phyloP scores from a whole-genome alignment of 2,329 filamentous ascomycete species.

The Colletotrichum gloeosporioides region DNA sequence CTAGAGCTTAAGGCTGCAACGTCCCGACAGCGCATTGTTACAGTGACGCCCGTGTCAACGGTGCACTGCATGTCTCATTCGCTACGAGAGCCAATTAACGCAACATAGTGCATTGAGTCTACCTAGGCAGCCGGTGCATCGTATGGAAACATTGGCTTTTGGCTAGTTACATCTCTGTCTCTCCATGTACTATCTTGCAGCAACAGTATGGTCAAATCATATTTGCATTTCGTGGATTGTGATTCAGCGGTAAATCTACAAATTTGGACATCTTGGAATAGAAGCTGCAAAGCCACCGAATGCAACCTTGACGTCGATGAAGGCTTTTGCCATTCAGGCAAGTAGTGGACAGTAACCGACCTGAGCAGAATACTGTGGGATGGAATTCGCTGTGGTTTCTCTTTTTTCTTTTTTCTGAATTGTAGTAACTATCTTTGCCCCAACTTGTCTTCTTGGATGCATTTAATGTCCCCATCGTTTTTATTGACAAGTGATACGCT shows the following conservation, averaged over 20 bases:
- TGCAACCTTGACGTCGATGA: no score
- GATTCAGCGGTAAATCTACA: no score
- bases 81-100: not conserved
- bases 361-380: no score
- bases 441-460: no score
- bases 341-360: not conserved
- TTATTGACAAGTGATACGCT: no score
- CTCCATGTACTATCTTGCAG: fast-evolving
- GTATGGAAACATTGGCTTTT: not conserved
- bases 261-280: not conserved
- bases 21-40: not conserved
- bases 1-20: not conserved
- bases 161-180: not conserved
- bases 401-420: not conserved
- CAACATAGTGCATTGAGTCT: not conserved
- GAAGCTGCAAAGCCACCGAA: not conserved
- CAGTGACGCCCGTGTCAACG: not conserved
- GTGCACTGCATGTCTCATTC: not conserved
- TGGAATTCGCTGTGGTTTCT: fast-evolving
- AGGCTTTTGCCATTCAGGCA: fast-evolving
- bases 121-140: not conserved
- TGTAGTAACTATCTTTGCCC: no score
- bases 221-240: not conserved
- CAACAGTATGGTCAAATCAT: fast-evolving
- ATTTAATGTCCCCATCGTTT: no score